These are phyloP conservation scores for Hypocreales sp. DNA, from an alignment of 2,329 filamentous ascomycete genomes.

Conservation along the genomic window DNA sequence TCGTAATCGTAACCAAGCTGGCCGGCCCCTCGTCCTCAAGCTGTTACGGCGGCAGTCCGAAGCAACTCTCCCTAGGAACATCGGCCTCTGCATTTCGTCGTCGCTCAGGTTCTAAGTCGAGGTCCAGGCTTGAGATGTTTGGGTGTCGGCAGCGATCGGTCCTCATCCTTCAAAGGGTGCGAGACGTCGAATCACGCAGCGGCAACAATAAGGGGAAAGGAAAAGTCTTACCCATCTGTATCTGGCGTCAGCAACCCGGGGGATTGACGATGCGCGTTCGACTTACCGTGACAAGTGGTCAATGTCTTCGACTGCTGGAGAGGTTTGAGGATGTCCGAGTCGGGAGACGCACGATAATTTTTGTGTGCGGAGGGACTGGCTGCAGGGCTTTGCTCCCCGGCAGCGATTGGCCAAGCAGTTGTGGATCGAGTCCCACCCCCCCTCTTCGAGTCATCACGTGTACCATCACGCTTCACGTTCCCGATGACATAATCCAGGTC, in stretches of 20 bases:
- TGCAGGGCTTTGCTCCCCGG: constrained; percentile 21
- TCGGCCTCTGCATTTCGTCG: no score
- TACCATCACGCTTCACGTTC: background rate
- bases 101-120: no score
- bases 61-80: no score
- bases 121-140: no score
- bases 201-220: constrained; percentile 7
- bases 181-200: background rate
- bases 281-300: constrained; percentile 35
- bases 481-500: background rate
- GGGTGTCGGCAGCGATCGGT: no score
- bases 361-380: constrained; percentile 21
- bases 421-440: no score
- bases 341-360: constrained; percentile 23
- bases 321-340: constrained; percentile 23
- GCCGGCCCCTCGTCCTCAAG: no score
- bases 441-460: constrained; percentile 6
- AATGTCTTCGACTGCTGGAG: constrained; percentile 27
- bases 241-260: constrained; percentile 22
- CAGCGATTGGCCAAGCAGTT: constrained; percentile 15
- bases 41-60: no score
- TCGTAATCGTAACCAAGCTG: no score
- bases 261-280: constrained; percentile 15
- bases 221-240: constrained; percentile 45
- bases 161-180: background rate